Conservation (phyloP, 1,284 basidiomycete genomes). For the Coniferiporia sulphurascens region DNA sequence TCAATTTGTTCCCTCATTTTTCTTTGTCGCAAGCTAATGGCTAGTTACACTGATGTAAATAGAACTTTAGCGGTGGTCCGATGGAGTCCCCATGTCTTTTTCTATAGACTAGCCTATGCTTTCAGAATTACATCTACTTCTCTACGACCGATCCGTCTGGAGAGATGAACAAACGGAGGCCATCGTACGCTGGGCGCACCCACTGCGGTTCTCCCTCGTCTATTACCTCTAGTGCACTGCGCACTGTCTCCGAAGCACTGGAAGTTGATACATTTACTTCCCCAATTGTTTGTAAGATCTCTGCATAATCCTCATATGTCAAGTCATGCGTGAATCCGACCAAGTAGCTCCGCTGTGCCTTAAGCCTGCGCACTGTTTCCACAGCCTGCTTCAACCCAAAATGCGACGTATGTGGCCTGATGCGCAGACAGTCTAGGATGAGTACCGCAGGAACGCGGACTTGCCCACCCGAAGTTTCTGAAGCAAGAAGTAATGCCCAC, state of each 20-base stretch:
- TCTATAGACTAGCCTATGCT: no score
- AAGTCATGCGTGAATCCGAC: conserved; percentile 70
- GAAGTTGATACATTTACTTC: conserved; percentile 28
- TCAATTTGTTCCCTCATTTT: no score
- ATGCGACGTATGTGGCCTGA: conserved; percentile 63
- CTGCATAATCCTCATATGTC: conserved; percentile 62
- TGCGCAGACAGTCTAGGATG: conserved; percentile 67
- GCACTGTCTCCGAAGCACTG: conserved; percentile 36
- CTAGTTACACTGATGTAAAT: no score
- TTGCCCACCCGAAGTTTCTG: conserved; percentile 23
- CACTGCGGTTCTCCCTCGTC: conserved; percentile 44
- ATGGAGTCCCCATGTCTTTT: no score
- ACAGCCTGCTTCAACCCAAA: conserved; percentile 62
- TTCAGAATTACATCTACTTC: no score
- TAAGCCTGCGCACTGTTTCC: conserved; percentile 46
- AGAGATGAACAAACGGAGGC: conserved; percentile 47
- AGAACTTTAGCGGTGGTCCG: no score
- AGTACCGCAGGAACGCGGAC: conserved; percentile 41
- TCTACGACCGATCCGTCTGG: conserved; percentile 32
- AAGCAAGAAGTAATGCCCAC: conserved; percentile 46
- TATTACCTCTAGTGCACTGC: conserved; percentile 41
- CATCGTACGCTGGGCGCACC: conserved; percentile 70
- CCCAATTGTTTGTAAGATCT: conserved; percentile 40
- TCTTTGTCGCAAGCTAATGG: no score
- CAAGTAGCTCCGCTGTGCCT: conserved; percentile 58